phyloP scores from a whole-genome alignment of 1,139 yeast genomes.

The Saccharomycopsis hybrid region DNA sequence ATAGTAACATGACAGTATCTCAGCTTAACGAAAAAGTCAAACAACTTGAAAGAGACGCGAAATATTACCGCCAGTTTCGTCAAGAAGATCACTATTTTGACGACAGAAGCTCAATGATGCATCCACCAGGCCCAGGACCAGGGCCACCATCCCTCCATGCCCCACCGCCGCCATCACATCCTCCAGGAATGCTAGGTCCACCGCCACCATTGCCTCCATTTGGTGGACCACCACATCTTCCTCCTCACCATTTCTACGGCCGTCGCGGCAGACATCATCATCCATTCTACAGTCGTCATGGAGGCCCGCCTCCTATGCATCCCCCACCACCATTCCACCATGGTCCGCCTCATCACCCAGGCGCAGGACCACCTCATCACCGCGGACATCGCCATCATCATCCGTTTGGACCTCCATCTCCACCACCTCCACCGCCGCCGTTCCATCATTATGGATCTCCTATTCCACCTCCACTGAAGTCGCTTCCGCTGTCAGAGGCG shows the following conservation, averaged over 20 bases:
- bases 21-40: conserved; percentile 1
- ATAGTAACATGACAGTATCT: background rate
- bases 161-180: background rate
- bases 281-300: background rate
- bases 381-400: too few relatives aligned
- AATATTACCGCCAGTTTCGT: background rate
- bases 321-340: background rate
- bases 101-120: background rate
- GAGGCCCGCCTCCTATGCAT: conserved; percentile 16
- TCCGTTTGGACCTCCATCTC: background rate
- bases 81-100: conserved; percentile 1
- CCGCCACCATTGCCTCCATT: conserved; percentile 17
- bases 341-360: background rate
- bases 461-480: too few relatives aligned
- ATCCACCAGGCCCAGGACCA: background rate
- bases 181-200: background rate
- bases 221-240: conserved; percentile 17
- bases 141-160: background rate
- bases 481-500: too few relatives aligned
- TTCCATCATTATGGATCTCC: background rate
- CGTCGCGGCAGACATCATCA: conserved; percentile 7
- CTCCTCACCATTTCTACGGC: conserved; percentile 18
- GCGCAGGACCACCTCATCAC: too few relatives aligned
- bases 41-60: background rate
- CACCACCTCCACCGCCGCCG: background rate